Evolutionary conservation across 306 rosid species (phyloP), one percentile per base, ranked within the genome.

Genomic region (Quercus alba): DNA sequence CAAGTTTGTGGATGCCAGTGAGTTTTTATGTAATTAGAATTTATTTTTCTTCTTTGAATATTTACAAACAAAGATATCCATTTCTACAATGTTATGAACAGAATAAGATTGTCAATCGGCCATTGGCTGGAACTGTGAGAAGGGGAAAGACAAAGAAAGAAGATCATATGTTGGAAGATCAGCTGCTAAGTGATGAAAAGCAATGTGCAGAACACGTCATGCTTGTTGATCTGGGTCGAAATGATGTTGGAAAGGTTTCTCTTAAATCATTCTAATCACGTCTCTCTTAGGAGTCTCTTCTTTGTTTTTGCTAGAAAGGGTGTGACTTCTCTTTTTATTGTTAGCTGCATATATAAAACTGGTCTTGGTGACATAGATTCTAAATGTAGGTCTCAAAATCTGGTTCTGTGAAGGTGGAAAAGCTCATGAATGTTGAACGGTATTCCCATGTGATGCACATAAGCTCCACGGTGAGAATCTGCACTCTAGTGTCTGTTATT

Each of bases 371-470:
- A 72, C 68, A 68, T 52, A 12, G 82, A 79, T 69, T 79, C 23
- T 67, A 30, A 74, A 73, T 78, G 81, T 51, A 94, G 98, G 98
- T 94, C 52, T 80, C 94, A 6, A 86, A 87, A 73, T 41, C 56
- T 76, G 94, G 98, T 52, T 88, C 97, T 0, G 97, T 94, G 54
- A 89, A 89, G 56, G 98, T 94, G 66, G 97, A 94, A 73, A 82
- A 78, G 84, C 88, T 92, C 26, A 94, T 94, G 98, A 74, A 90
- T 18, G 35, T 94, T 1, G 97, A 94, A 78, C 84, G 92, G 11
- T 92, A 94, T 82, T 94, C 97, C 49, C 97, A 92, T 74, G 98
- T 94, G 30, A 94, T 94, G 98, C 98, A 94, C 83, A 94, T 92
- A 72, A 94, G 98, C 89, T 94, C 98, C 54, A 92, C 98, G 80